Conservation (phyloP, 352 stramenopile genomes). For the Globisporangium iwayamae region DNA sequence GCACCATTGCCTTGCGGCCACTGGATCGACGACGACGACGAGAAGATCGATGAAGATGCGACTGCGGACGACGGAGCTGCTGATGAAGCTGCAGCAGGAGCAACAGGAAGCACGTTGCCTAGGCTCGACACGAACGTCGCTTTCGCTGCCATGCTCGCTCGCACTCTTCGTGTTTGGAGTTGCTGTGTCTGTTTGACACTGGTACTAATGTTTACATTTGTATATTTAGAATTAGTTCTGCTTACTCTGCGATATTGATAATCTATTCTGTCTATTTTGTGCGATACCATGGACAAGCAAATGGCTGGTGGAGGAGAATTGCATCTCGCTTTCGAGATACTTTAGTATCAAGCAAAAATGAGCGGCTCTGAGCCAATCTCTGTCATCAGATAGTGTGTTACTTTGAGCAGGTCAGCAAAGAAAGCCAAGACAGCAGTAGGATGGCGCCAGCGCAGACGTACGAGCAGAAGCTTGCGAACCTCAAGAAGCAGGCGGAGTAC, state of each 20-base stretch:
- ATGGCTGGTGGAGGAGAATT: conserved; percentile 15
- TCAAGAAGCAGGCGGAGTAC: conserved; percentile 69
- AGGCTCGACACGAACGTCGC: conserved; percentile 44
- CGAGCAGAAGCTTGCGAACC: conserved; percentile 70
- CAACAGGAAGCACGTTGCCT: conserved; percentile 23
- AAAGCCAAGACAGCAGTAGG: conserved; percentile 1
- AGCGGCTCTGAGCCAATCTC: conserved; percentile 1
- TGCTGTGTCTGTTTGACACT: no score
- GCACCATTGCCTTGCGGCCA: conserved; percentile 10
- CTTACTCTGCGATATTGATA: not conserved
- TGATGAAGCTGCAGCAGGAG: conserved; percentile 1
- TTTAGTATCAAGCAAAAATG: conserved; percentile 5
- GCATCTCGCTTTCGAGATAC: not conserved
- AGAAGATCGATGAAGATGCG: not conserved
- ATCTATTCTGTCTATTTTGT: not conserved
- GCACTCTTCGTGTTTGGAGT: not conserved
- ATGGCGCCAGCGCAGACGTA: conserved; percentile 71
- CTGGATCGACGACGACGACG: conserved; percentile 17
- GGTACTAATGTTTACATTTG: not conserved
- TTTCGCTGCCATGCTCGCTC: conserved; percentile 9
- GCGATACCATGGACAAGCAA: not conserved
- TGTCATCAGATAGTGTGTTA: not conserved
- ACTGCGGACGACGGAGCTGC: not conserved
- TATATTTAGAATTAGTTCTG: not conserved
- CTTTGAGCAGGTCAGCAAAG: conserved; percentile 4